phyloP scores from a whole-genome alignment of 2,329 filamentous ascomycete genomes.

The Fusarium nygamai region DNA sequence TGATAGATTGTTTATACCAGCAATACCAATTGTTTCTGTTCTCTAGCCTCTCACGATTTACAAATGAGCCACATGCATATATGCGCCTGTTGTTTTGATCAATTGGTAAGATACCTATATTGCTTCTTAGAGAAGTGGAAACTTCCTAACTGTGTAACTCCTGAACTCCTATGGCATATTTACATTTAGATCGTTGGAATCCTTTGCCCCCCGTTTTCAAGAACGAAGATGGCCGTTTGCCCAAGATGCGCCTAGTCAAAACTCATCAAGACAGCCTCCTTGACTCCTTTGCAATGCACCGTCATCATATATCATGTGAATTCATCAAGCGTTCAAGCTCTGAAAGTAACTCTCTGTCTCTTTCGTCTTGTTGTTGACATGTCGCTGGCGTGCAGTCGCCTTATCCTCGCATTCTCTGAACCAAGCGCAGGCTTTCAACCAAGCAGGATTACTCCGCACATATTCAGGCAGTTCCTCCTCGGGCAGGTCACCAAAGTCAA shows the following conservation, averaged over 20 bases:
- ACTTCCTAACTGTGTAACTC: not conserved
- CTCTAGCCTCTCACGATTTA: not conserved
- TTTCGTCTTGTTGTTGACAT: constrained; percentile 27
- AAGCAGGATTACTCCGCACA: constrained; percentile 56
- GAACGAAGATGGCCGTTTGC: not conserved
- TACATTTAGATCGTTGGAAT: not conserved
- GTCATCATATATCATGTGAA: not conserved
- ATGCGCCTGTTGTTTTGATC: no score
- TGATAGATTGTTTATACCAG: constrained; percentile 41
- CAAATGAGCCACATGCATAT: not conserved
- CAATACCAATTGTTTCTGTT: constrained; percentile 40
- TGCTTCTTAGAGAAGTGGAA: not conserved
- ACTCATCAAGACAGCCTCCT: not conserved
- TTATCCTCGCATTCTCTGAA: constrained; percentile 47
- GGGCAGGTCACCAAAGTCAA: constrained; percentile 52
- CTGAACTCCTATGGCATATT: not conserved
- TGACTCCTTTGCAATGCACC: not conserved
- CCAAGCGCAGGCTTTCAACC: constrained; percentile 55
- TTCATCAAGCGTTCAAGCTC: not conserved
- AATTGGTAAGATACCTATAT: not conserved
- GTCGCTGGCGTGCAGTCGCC: constrained; percentile 9
- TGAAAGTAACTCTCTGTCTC: constrained; percentile 38
- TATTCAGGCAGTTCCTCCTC: constrained; percentile 55
- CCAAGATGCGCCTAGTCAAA: not conserved
- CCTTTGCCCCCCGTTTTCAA: not conserved